Evolutionary conservation across 805 yeast species (phyloP), one percentile per base, ranked within the genome.

Genomic region (Kazachstania psychrophila): DNA sequence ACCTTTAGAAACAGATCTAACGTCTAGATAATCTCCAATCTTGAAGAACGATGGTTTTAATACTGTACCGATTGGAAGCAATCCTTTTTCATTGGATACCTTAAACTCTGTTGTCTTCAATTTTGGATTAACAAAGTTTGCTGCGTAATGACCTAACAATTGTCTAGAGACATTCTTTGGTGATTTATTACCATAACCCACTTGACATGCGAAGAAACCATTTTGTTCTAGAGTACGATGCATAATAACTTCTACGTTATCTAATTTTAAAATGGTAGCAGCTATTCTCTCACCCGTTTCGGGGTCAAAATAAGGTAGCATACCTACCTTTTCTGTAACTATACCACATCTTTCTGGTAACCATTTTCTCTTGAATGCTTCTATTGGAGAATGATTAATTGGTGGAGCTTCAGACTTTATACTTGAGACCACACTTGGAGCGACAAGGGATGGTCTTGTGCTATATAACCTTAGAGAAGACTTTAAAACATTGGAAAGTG

Each of bases 101-200:
- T 84, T 75, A 62, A 92, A 88, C 59, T 89, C 97, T 10, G 71
- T 70, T 6, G 84, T 65, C 46, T 71, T 64, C 37, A 69, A 69
- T 64, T 92, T 92, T 34, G 97, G 96, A 28, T 94, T 77, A 8
- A 87, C 88, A 33, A 75, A 67, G 5, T 94, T 94, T 28, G 76
- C 69, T 30, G 82, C 76, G 51, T 76, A 87, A 52, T 81, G 87
- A 8, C 88, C 89, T 41, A 88, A 69, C 64, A 75, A 58, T 14
- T 74, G 73, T 45, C 80, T 71, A 17, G 79, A 66, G 30, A 79
- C 71, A 50, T 81, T 81, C 42, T 75, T 69, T 27, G 68, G 66
- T 39, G 75, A 65, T 50, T 77, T 77, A 47, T 73, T 72, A 19
- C 95, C 89, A 45, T 74, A 82, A 11, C 97, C 98, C 28, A 92